These are phyloP conservation scores for Starmera pachycereana DNA, from an alignment of 805 yeast species.

Conservation along the genomic window DNA sequence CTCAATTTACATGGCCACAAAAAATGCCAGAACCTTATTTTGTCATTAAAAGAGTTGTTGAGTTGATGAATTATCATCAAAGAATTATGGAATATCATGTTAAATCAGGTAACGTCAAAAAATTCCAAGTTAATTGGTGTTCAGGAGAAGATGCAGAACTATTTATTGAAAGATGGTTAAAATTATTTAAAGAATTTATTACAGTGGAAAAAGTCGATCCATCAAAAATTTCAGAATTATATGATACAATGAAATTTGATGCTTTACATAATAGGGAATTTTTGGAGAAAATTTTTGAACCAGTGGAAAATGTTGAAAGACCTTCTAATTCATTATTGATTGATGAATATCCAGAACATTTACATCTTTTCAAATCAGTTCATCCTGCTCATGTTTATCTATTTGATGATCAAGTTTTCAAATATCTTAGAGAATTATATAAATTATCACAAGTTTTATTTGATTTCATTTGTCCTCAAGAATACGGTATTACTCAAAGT, in stretches of 20 bases:
- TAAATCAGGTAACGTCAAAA: conserved; percentile 49
- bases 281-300: conserved; percentile 71
- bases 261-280: conserved; percentile 92
- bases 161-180: conserved; percentile 96
- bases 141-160: conserved; percentile 89
- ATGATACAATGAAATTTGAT: conserved; percentile 97
- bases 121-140: conserved; percentile 82
- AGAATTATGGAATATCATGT: conserved; percentile 77
- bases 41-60: conserved; percentile 90
- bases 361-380: conserved; percentile 14
- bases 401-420: conserved; percentile 74
- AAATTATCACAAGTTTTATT: conserved; percentile 85
- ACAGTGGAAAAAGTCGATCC: conserved; percentile 96
- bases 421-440: conserved; percentile 78
- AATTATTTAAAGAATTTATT: conserved; percentile 82
- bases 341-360: conserved; percentile 19
- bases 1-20: conserved; percentile 98
- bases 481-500: conserved; percentile 91
- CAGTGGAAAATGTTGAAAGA: conserved; percentile 34
- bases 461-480: conserved; percentile 98
- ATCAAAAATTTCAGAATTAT: conserved; percentile 88
- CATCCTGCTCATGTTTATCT: conserved; percentile 29
- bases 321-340: conserved; percentile 18
- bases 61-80: conserved; percentile 86
- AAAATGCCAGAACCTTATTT: conserved; percentile 96